Evolutionary conservation across 768 basidiomycete species (phyloP).

Genomic region (Russula abietina): DNA sequence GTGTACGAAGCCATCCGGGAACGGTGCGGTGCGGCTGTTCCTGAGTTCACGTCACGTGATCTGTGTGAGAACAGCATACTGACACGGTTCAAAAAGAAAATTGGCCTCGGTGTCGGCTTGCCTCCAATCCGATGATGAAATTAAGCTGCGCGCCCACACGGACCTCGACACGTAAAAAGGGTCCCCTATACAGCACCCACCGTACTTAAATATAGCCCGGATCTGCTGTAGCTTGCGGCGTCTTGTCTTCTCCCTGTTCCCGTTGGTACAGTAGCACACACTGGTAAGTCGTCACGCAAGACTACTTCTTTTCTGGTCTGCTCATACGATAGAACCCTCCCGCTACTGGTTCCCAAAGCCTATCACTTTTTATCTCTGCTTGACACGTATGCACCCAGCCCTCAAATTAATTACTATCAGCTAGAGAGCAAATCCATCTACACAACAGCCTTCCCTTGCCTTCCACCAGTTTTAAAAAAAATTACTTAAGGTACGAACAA

Average conservation of each 20-base stretch:
- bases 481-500: not conserved
- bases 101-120: not conserved
- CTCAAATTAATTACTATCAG: not conserved
- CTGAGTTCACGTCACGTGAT: conserved; percentile 1
- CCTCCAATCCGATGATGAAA: not conserved
- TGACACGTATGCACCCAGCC: not conserved
- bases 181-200: not conserved
- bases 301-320: not conserved
- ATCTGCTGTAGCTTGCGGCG: not conserved
- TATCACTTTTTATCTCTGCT: not conserved
- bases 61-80: not conserved
- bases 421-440: not conserved
- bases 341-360: not conserved
- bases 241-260: not conserved
- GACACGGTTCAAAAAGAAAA: not conserved
- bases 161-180: conserved; percentile 9
- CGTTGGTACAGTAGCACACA: not conserved
- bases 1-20: not conserved
- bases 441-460: not conserved
- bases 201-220: not conserved
- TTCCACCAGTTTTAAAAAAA: not conserved
- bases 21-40: not conserved
- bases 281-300: too few relatives aligned
- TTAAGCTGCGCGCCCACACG: not conserved
- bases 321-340: not conserved